These are phyloP conservation scores for Huntiella savannae DNA, from an alignment of 2,329 filamentous ascomycete genomes.

Conservation along the genomic window DNA sequence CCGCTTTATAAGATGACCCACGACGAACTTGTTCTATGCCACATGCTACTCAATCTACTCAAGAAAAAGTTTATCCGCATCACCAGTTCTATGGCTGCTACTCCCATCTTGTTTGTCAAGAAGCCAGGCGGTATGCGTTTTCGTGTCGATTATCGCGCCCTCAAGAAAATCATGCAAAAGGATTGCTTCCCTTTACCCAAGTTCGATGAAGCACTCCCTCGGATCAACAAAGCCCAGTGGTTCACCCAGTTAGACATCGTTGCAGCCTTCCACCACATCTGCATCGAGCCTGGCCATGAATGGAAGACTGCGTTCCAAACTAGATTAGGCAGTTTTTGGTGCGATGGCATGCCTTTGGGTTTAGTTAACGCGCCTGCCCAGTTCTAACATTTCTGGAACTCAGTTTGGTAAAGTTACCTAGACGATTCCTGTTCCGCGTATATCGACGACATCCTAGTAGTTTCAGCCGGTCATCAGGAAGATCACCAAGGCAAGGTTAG, in stretches of 20 bases:
- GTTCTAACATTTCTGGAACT: not conserved
- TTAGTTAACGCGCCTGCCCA: not conserved
- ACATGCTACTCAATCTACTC: not conserved
- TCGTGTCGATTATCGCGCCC: constrained; percentile 18
- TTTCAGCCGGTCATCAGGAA: no score
- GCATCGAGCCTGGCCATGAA: not conserved
- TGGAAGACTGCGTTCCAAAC: not conserved
- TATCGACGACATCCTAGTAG: not conserved
- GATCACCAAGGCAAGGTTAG: no score
- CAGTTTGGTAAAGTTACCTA: not conserved
- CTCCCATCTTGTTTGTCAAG: constrained; percentile 17
- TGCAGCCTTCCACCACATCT: constrained; percentile 10
- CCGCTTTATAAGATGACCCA: not conserved
- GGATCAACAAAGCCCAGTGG: constrained; percentile 13
- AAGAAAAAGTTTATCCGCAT: not conserved
- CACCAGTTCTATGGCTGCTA: not conserved
- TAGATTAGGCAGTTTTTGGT: not conserved
- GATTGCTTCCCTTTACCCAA: constrained; percentile 17
- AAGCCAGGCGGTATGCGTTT: constrained; percentile 17
- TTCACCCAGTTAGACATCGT: constrained; percentile 19
- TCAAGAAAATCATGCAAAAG: constrained; percentile 20
- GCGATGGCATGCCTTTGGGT: not conserved
- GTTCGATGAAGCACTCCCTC: constrained; percentile 17
- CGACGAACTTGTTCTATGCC: not conserved
- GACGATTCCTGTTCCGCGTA: not conserved